These are phyloP conservation scores for Trichoderma koningiopsis DNA, from an alignment of 2,329 filamentous ascomycete species.

Conservation along the genomic window DNA sequence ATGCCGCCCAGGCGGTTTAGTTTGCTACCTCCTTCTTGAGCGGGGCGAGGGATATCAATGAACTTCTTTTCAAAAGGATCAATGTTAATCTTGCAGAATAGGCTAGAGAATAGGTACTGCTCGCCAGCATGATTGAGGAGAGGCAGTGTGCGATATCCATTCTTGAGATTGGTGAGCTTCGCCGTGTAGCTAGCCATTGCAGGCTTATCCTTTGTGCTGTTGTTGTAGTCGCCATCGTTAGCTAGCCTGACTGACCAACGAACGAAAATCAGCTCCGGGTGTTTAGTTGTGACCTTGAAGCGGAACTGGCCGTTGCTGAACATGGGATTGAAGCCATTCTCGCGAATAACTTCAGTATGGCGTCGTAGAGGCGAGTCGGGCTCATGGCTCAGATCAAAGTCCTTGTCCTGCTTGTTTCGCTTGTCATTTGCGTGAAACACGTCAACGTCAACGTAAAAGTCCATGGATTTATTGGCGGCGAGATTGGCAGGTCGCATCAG, in stretches of 20 bases:
- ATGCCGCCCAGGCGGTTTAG: conserved; percentile 60
- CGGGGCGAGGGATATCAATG: conserved; percentile 50
- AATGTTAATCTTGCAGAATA: conserved; percentile 85
- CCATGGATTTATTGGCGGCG: conserved; percentile 72
- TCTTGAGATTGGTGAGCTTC: conserved; percentile 84
- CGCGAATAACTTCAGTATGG: conserved; percentile 76
- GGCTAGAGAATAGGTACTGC: conserved; percentile 89
- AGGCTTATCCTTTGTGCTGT: conserved; percentile 52
- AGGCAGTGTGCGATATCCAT: conserved; percentile 90
- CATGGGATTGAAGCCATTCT: conserved; percentile 91
- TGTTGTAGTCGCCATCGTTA: conserved; percentile 66
- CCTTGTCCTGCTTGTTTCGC: conserved; percentile 78
- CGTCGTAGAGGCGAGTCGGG: conserved; percentile 68
- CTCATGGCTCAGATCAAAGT: conserved; percentile 54
- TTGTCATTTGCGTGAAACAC: conserved; percentile 94
- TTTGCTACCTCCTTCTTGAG: conserved; percentile 48
- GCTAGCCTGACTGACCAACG: conserved; percentile 91
- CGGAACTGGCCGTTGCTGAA: conserved; percentile 75
- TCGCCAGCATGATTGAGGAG: conserved; percentile 87
- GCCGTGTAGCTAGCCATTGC: conserved; percentile 87
- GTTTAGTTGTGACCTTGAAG: conserved; percentile 87
- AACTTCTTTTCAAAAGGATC: conserved; percentile 59
- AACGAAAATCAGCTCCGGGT: conserved; percentile 90
- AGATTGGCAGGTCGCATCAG: conserved; percentile 80
- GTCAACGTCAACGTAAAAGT: conserved; percentile 93